Percentiles rank a stretch among this genome's conserved stretches.
Evolutionary conservation across 169 alveolate genomes (phyloP).

Genomic region (Cyclospora cayetanensis): DNA sequence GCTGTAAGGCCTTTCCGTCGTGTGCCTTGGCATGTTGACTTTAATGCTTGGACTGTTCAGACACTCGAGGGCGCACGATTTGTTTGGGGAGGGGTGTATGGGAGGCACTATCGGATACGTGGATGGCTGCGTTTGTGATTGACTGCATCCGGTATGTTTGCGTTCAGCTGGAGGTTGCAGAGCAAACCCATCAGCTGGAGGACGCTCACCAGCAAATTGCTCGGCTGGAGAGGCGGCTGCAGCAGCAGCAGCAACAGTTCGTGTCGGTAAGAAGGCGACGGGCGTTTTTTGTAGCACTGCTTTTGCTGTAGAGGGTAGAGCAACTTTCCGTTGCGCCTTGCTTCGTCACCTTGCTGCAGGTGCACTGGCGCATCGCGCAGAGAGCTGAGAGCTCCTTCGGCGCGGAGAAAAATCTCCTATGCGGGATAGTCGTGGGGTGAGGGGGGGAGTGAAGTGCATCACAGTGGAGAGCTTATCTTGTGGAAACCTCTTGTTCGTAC

Average conservation of each 20-base stretch:
- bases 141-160: background rate
- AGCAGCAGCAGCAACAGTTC: constrained; percentile 19
- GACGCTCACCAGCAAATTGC: constrained; percentile 10
- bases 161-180: background rate
- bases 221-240: background rate
- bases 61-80: too few species aligned
- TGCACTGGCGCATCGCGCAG: background rate
- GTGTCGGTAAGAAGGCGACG: background rate
- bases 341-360: background rate
- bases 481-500: too few species aligned
- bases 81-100: too few species aligned
- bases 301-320: too few species aligned
- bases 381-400: too few species aligned
- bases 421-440: too few species aligned
- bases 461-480: too few species aligned
- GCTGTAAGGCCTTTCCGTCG: background rate
- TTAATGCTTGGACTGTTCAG: too few species aligned
- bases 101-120: too few species aligned
- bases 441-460: too few species aligned
- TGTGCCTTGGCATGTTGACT: too few species aligned
- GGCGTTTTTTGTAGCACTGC: background rate
- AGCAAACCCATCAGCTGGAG: background rate
- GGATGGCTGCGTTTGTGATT: background rate
- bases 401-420: too few species aligned
- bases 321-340: background rate